Evolutionary conservation across 106 monocot genomes (phyloP).

Genomic region (Ottelia alismoides): DNA sequence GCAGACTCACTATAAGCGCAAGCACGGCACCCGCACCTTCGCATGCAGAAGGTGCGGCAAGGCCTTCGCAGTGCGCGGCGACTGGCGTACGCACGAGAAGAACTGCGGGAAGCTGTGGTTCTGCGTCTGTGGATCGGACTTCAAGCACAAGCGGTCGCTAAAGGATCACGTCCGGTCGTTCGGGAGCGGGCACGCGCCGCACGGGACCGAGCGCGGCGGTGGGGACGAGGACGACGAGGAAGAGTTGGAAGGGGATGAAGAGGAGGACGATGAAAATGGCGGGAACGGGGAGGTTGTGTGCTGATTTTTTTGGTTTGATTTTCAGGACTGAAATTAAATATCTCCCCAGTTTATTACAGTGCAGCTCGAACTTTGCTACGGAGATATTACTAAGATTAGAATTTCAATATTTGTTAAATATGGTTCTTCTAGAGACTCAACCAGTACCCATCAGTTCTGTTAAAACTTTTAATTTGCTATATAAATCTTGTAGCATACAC

Average conservation of each 20-base stretch:
- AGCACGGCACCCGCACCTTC: constrained; percentile 16
- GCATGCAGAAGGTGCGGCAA: constrained; percentile 19
- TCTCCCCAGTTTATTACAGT: no score
- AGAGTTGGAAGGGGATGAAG: constrained; percentile 1
- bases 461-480: no score
- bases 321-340: no score
- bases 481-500: no score
- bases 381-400: no score
- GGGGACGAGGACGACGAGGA: constrained; percentile 1
- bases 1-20: constrained; percentile 19
- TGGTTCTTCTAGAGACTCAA: no score
- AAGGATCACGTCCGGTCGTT: constrained; percentile 20
- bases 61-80: constrained; percentile 17
- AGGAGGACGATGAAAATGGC: constrained; percentile 1
- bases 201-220: not conserved
- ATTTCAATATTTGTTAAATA: no score
- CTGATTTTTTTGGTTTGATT: constrained; percentile 4
- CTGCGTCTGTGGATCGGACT: constrained; percentile 18
- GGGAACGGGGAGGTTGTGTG: constrained; percentile 8
- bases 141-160: constrained; percentile 21
- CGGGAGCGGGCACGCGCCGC: constrained; percentile 11
- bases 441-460: no score
- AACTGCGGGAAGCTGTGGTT: constrained; percentile 20
- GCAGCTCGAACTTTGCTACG: no score
- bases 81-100: constrained; percentile 24